Evolutionary conservation across 2,329 filamentous ascomycete genomes (phyloP).

Genomic region (Leptographium radiaticola): DNA sequence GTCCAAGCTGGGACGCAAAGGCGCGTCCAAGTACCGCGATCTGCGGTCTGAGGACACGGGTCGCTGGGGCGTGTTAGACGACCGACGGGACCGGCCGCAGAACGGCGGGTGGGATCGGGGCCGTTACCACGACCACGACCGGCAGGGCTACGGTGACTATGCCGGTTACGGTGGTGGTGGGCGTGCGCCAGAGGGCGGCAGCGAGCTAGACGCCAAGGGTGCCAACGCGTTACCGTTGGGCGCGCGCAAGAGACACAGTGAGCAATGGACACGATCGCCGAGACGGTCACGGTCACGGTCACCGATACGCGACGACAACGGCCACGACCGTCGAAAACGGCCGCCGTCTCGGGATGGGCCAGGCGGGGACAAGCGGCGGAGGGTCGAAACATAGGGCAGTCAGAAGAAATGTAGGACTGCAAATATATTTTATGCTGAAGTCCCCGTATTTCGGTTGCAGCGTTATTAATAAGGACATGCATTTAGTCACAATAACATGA

Average conservation of each 20-base stretch:
- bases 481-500: too few relatives aligned
- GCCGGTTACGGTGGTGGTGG: slow-evolving; percentile 39
- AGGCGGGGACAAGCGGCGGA: slow-evolving; percentile 43
- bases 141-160: background rate
- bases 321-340: slow-evolving; percentile 37
- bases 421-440: too few relatives aligned
- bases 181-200: slow-evolving; percentile 34
- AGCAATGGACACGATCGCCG: background rate
- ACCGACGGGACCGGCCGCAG: slow-evolving; percentile 27
- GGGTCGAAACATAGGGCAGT: slow-evolving; percentile 27
- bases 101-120: slow-evolving; percentile 17
- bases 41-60: slow-evolving; percentile 85
- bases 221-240: slow-evolving; percentile 61
- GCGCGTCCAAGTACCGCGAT: slow-evolving; percentile 80
- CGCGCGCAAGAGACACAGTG: slow-evolving; percentile 31
- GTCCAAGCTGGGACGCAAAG: slow-evolving; percentile 87
- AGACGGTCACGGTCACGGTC: slow-evolving; percentile 16
- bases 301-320: slow-evolving; percentile 31
- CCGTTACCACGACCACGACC: slow-evolving; percentile 11
- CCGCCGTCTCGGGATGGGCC: slow-evolving; percentile 38
- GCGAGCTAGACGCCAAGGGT: slow-evolving; percentile 48
- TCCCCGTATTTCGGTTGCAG: too few relatives aligned
- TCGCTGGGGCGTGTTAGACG: slow-evolving; percentile 58
- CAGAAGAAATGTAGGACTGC: too few relatives aligned
- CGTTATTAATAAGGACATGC: too few relatives aligned